Conservation (phyloP, 1,284 basidiomycete species). For the Apiotrichum gamsii region DNA sequence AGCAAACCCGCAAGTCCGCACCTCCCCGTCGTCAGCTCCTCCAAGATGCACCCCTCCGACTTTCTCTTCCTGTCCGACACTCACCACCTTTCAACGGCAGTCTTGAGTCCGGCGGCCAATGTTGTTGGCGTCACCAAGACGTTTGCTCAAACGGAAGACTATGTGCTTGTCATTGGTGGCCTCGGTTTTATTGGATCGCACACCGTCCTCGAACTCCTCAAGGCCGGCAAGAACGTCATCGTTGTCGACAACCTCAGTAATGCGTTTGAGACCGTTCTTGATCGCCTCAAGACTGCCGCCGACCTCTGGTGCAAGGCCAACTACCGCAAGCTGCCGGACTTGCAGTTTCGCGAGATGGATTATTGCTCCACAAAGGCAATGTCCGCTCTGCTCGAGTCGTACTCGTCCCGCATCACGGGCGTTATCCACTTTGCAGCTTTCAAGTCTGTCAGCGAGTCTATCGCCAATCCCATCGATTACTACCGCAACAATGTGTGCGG, state of each 20-base stretch:
- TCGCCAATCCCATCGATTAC: conserved; percentile 6
- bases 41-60: too few species aligned
- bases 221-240: conserved; percentile 9
- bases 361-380: conserved; percentile 2
- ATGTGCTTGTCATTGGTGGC: conserved; percentile 8
- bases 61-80: too few species aligned
- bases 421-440: conserved; percentile 12
- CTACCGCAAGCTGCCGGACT: background rate
- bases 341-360: conserved; percentile 5
- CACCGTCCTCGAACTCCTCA: conserved; percentile 10
- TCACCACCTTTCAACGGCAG: too few species aligned
- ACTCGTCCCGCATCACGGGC: conserved; percentile 3
- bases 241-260: conserved; percentile 10
- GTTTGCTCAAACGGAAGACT: too few species aligned
- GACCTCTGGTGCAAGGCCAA: conserved; percentile 1
- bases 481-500: conserved; percentile 12
- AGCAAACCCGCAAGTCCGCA: too few species aligned
- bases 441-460: conserved; percentile 6
- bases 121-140: too few species aligned
- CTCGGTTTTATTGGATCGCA: conserved; percentile 8
- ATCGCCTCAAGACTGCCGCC: conserved; percentile 1
- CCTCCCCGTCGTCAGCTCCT: too few species aligned
- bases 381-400: conserved; percentile 3
- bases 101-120: too few species aligned
- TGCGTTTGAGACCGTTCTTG: background rate